Base-by-base conservation (phyloP, 768 basidiomycete species). In the Leccinum olivaceopallidum region DNA sequence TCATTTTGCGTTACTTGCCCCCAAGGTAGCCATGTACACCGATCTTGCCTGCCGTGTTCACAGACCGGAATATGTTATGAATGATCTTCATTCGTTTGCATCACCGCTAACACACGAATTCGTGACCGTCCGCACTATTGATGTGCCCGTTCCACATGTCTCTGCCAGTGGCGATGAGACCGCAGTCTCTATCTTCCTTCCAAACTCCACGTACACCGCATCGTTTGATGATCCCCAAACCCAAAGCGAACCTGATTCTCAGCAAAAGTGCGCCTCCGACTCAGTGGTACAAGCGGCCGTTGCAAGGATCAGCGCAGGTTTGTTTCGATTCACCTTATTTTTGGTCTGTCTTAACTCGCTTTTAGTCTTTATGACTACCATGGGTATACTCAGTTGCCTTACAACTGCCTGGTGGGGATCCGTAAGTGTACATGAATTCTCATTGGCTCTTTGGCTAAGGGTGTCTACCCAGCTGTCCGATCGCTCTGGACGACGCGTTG, bases 351-450 rank as follows among this genome's bases (percentile, higher is more conserved):
- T 65, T 6, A 62, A 56, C 32, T 22, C 56, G 20, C 20, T 14
- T n/a, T 2, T 65, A 92, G 89, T 81, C 22, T 86, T 90, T 69
- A 73, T 83, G 0, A 78, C 86, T 3, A 77, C 81, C 10, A 85
- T 84, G 76, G 94, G 94, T 8, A 72, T 92, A 54, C 76, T 96
- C 36, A 81, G 85, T 34, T 90, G 90, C 62, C 68, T 95, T 34
- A 93, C 92, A 3, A 87, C 88, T 12, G 91, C 84, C 3, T 95
- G 87, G 84, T 96, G 94, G 94, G 89, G 90, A 58, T 81, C 87
- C 56, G 89, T 90, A 73, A 71, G 87, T 78, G 59, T 53, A 36
- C 60, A 32, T 22, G 49, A 44, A n/a, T 8, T 3, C 22, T 8
- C 18, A 22, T 24, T 39, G 26, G 4, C 9, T 37, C 16, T 36